phyloP scores from a whole-genome alignment of 345 rosid genomes.

The Bruguiera parviflora region DNA sequence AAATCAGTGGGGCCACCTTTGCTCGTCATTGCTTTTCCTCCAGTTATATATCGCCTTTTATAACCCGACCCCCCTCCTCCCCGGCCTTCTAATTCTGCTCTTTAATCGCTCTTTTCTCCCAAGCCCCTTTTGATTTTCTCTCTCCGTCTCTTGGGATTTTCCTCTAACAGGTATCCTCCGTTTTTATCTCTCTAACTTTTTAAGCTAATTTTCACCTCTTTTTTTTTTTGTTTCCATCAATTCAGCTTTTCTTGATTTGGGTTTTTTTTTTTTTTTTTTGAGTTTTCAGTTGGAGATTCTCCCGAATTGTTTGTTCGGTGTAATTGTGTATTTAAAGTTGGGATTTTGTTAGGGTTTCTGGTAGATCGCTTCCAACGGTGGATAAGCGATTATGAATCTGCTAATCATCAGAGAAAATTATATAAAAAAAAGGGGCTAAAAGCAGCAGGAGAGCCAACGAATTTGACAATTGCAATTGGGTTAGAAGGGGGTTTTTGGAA shows the following conservation, averaged over 20 bases:
- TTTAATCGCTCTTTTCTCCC: background rate
- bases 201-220: background rate
- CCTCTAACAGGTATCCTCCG: constrained; percentile 13
- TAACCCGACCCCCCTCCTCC: too few relatives aligned
- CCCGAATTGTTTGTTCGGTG: background rate
- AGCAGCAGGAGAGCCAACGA: too few relatives aligned
- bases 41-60: too few relatives aligned
- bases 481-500: background rate
- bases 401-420: too few relatives aligned
- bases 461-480: background rate
- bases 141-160: constrained; percentile 1
- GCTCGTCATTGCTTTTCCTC: too few relatives aligned
- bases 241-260: background rate
- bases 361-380: too few relatives aligned
- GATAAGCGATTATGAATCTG: too few relatives aligned
- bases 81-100: background rate
- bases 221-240: background rate
- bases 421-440: too few relatives aligned
- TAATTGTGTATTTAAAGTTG: background rate
- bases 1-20: too few relatives aligned
- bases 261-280: background rate
- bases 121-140: background rate
- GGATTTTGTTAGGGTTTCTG: background rate
- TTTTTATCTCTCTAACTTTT: background rate
- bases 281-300: too few relatives aligned